A percentile compares a stretch with the other conserved stretches of the same genome.
Conservation (phyloP, 306 rosid species). For the Benincasa hispida region DNA sequence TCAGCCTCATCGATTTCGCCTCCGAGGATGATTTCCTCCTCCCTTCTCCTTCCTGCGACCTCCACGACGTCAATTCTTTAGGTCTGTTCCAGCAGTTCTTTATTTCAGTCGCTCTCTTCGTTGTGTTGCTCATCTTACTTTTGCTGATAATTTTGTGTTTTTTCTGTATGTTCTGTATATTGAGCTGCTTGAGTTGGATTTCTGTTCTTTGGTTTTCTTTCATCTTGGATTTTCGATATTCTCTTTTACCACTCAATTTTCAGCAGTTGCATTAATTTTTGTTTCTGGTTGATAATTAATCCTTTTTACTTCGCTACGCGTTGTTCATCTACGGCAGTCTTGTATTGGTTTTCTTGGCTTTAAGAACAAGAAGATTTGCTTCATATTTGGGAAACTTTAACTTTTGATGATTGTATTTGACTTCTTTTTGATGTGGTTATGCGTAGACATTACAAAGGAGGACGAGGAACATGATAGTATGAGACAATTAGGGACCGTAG, state of each 20-base stretch:
- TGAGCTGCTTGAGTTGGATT: not conserved
- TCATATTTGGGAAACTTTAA: not conserved
- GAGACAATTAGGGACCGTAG: conserved; percentile 27
- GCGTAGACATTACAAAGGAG: conserved; percentile 13
- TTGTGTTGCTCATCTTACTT: not conserved
- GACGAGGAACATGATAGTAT: not conserved
- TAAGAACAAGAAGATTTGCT: not conserved
- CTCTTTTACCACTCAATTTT: not conserved
- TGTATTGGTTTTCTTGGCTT: not conserved
- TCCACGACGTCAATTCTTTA: conserved; percentile 14
- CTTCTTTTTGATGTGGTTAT: not conserved
- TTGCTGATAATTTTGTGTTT: not conserved
- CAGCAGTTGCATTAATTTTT: not conserved
- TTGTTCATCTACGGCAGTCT: not conserved
- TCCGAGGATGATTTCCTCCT: conserved; percentile 89
- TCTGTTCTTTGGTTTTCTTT: not conserved
- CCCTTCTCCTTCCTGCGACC: conserved; percentile 19
- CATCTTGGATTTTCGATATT: not conserved
- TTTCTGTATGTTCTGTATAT: not conserved
- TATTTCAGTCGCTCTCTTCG: not conserved
- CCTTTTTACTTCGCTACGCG: not conserved
- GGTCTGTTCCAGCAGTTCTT: conserved; percentile 16
- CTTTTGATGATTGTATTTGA: not conserved
- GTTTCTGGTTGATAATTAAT: not conserved
- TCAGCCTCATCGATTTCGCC: conserved; percentile 72